A percentile compares a stretch with the other conserved stretches of the same genome.
phyloP scores from a whole-genome alignment of 1,139 yeast species.

The Arxiozyma heterogenica region DNA sequence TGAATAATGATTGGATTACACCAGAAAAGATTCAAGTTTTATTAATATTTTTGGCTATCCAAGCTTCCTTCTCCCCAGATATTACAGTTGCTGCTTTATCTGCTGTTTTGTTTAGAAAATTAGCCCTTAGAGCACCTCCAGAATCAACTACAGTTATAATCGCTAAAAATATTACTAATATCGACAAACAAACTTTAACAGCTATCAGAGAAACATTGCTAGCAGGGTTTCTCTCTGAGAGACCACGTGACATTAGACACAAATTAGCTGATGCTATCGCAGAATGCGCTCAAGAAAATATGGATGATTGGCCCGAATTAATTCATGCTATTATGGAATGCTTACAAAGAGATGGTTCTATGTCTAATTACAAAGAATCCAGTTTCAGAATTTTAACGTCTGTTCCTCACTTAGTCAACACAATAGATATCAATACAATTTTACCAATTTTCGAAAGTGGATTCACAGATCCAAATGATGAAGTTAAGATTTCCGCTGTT shows the following conservation, averaged over 20 bases:
- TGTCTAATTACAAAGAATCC: slow-evolving; percentile 63
- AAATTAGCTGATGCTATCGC: slow-evolving; percentile 91
- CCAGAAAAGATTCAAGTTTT: slow-evolving; percentile 56
- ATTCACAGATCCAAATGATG: slow-evolving; percentile 67
- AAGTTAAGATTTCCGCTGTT: slow-evolving; percentile 84
- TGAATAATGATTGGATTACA: slow-evolving; percentile 69
- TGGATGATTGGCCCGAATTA: slow-evolving; percentile 64
- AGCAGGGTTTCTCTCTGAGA: slow-evolving; percentile 61
- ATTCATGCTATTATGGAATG: slow-evolving; percentile 69
- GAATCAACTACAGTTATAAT: slow-evolving; percentile 46
- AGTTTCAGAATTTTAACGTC: slow-evolving; percentile 83
- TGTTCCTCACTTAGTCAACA: slow-evolving; percentile 69
- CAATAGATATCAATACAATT: slow-evolving; percentile 45
- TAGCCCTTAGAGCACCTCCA: slow-evolving; percentile 58
- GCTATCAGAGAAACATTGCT: slow-evolving; percentile 62
- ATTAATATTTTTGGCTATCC: slow-evolving; percentile 73
- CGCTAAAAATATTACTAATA: slow-evolving; percentile 68
- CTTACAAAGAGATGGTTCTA: slow-evolving; percentile 48
- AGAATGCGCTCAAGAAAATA: slow-evolving; percentile 70
- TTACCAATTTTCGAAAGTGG: slow-evolving; percentile 70
- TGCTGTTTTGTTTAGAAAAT: slow-evolving; percentile 82
- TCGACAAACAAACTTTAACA: slow-evolving; percentile 47
- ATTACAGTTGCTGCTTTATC: slow-evolving; percentile 37
- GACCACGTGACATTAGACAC: slow-evolving; percentile 66
- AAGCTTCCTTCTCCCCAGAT: slow-evolving; percentile 41